phyloP scores from a whole-genome alignment of 2,329 filamentous ascomycete species.

The Diaporthe citriasiana region DNA sequence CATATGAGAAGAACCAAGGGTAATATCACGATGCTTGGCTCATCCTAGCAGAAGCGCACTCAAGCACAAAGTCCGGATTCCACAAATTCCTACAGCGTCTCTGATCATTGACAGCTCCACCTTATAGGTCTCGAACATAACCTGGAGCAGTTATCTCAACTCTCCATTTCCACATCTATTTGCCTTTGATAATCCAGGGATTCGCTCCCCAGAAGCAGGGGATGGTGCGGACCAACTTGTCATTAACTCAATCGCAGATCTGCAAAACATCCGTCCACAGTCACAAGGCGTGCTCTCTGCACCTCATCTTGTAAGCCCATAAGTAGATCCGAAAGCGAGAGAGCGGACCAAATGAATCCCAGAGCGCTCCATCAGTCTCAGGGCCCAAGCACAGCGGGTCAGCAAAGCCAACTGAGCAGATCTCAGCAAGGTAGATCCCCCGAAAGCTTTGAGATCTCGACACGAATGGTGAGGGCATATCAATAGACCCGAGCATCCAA shows the following conservation, averaged over 20 bases:
- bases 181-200: background rate
- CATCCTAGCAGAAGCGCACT: background rate
- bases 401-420: background rate
- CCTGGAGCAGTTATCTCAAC: background rate
- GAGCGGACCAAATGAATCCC: background rate
- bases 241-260: background rate
- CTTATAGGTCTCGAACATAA: background rate
- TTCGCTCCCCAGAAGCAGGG: background rate
- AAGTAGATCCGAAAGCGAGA: background rate
- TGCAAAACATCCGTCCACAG: background rate
- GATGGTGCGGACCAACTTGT: background rate
- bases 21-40: background rate
- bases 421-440: background rate
- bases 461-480: background rate
- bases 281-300: background rate
- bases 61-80: background rate
- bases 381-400: background rate
- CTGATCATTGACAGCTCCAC: slow-evolving; percentile 1
- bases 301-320: background rate
- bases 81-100: too few relatives aligned
- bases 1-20: background rate
- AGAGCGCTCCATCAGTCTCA: background rate
- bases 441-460: background rate
- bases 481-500: background rate
- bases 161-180: background rate